phyloP scores from a whole-genome alignment of 495 filamentous ascomycete genomes.

The Hypoxylon rickii region DNA sequence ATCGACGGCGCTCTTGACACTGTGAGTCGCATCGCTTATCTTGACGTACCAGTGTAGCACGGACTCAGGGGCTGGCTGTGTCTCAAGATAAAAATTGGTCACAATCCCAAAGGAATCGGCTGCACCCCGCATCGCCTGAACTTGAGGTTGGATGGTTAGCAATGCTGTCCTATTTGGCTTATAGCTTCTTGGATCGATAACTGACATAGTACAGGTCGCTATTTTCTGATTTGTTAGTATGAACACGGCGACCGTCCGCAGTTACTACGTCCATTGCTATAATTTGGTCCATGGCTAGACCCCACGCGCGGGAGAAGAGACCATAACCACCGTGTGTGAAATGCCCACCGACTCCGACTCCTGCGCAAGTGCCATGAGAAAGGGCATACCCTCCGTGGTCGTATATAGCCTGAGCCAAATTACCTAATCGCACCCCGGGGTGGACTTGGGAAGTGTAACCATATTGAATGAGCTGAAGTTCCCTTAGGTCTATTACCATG shows the following conservation, averaged over 20 bases:
- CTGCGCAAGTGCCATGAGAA: constrained; percentile 64
- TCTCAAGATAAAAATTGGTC: constrained; percentile 58
- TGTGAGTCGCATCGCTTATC: constrained; percentile 32
- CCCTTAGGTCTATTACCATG: constrained; percentile 57
- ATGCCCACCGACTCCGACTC: constrained; percentile 71
- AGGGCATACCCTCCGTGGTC: constrained; percentile 59
- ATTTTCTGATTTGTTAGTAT: constrained; percentile 44
- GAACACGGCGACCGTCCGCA: constrained; percentile 58
- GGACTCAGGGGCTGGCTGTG: constrained; percentile 52
- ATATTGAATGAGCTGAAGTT: constrained; percentile 38
- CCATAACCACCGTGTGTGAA: constrained; percentile 72
- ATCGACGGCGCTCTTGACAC: constrained; percentile 26
- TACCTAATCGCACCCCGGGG: constrained; percentile 62
- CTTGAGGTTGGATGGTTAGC: constrained; percentile 13
- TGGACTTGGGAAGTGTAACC: constrained; percentile 44
- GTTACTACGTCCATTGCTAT: constrained; percentile 65
- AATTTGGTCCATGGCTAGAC: constrained; percentile 67
- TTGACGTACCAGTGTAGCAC: constrained; percentile 47
- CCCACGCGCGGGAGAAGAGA: constrained; percentile 64
- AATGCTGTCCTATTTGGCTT: not conserved
- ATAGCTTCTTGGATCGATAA: not conserved
- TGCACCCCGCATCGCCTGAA: constrained; percentile 59
- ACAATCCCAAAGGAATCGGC: constrained; percentile 64
- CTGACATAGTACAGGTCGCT: constrained; percentile 57
- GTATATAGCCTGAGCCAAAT: constrained; percentile 58